These are phyloP conservation scores for Globisporangium carolinianum DNA, from an alignment of 352 stramenopile species.

Conservation along the genomic window DNA sequence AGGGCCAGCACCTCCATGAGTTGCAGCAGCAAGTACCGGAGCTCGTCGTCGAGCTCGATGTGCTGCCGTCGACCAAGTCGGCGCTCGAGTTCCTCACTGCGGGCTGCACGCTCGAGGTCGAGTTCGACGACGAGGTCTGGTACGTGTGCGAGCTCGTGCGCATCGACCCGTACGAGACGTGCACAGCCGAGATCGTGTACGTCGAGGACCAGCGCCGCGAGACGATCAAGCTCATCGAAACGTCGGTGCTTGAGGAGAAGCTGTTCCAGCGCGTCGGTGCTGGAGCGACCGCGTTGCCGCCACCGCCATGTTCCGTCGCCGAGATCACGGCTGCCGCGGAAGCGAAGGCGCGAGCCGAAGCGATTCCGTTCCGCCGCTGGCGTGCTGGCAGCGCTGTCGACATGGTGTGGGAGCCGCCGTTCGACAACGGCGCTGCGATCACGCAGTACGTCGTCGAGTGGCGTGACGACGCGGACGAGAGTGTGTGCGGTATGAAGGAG, in stretches of 20 bases:
- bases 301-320: constrained; percentile 18
- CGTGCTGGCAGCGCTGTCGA: constrained; percentile 61
- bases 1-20: constrained; percentile 36
- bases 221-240: constrained; percentile 55
- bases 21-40: constrained; percentile 67
- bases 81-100: constrained; percentile 60
- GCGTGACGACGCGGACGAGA: constrained; percentile 39
- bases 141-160: constrained; percentile 53
- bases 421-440: constrained; percentile 54
- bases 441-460: constrained; percentile 68
- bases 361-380: constrained; percentile 64
- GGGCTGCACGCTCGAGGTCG: constrained; percentile 50
- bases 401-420: constrained; percentile 55
- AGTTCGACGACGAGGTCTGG: constrained; percentile 68
- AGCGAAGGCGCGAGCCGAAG: constrained; percentile 22
- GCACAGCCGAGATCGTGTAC: constrained; percentile 57
- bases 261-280: constrained; percentile 10
- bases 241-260: constrained; percentile 19
- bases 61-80: constrained; percentile 41
- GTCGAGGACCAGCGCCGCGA: constrained; percentile 55
- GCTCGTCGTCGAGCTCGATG: constrained; percentile 35
- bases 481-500: constrained; percentile 14
- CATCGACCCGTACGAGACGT: constrained; percentile 52
- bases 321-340: constrained; percentile 41
- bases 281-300: constrained; percentile 2